These are phyloP conservation scores for Podila minutissima DNA, from an alignment of 192 early-diverging fungal genomes.

Conservation along the genomic window DNA sequence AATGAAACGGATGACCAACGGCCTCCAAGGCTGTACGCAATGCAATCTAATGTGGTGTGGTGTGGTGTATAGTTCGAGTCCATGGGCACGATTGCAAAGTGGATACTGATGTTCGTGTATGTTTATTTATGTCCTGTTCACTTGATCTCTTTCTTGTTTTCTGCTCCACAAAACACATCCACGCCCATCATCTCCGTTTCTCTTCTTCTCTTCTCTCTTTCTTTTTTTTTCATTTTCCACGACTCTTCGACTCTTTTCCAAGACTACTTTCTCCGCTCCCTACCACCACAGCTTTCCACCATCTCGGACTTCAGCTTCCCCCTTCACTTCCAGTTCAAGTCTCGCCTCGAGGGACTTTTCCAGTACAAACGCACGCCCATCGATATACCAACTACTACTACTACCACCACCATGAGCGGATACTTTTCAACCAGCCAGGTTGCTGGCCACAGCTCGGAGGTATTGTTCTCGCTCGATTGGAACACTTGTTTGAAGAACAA, in stretches of 20 bases:
- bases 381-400: slow-evolving; percentile 5
- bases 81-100: too few relatives aligned
- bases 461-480: not conserved
- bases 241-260: not conserved
- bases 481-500: too few relatives aligned
- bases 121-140: too few relatives aligned
- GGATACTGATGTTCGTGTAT: too few relatives aligned
- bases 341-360: slow-evolving; percentile 39
- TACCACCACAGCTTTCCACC: slow-evolving; percentile 12
- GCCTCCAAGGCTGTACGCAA: too few relatives aligned
- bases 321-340: slow-evolving; percentile 43
- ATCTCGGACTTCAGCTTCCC: slow-evolving; percentile 45
- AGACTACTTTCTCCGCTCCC: not conserved
- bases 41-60: too few relatives aligned
- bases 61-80: too few relatives aligned
- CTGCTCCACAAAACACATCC: not conserved
- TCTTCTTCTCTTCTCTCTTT: not conserved
- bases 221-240: slow-evolving; percentile 3
- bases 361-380: slow-evolving; percentile 7
- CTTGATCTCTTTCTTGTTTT: not conserved
- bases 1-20: too few relatives aligned
- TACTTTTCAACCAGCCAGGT: slow-evolving; percentile 31
- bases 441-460: slow-evolving; percentile 43
- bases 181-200: not conserved
- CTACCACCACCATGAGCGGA: slow-evolving; percentile 29